Evolutionary conservation across 345 rosid species (phyloP).

Genomic region (Brassica cretica): DNA sequence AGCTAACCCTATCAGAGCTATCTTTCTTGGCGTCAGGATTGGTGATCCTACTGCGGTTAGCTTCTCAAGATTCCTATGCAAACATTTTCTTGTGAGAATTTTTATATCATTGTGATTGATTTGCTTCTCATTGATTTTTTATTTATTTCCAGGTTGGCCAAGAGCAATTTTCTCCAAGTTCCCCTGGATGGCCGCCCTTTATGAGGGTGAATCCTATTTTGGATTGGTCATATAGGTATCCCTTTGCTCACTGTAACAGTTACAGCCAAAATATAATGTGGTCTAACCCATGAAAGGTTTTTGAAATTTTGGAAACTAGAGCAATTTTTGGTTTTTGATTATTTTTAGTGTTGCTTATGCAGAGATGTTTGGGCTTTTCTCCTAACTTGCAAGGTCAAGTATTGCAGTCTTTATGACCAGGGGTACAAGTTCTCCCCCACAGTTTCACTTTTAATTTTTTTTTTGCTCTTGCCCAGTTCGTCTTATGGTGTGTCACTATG

Average conservation of each 20-base stretch:
- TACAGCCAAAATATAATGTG: background rate
- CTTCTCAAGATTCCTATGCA: conserved; percentile 25
- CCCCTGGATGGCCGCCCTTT: conserved; percentile 99
- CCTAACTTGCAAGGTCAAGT: conserved; percentile 84
- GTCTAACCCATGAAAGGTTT: background rate
- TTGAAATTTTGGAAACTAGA: too few species aligned
- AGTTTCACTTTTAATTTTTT: conserved; percentile 15
- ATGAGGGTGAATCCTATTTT: conserved; percentile 99
- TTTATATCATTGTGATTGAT: background rate
- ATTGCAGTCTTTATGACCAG: conserved; percentile 95
- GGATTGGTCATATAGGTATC: conserved; percentile 98
- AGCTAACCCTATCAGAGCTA: conserved; percentile 84
- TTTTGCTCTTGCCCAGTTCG: background rate
- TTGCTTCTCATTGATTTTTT: background rate
- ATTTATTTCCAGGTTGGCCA: conserved; percentile 71
- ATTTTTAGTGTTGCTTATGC: conserved; percentile 18
- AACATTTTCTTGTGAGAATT: background rate
- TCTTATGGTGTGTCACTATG: conserved; percentile 17
- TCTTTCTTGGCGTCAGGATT: conserved; percentile 95
- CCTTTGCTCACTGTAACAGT: conserved; percentile 3
- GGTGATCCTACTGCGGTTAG: conserved; percentile 99
- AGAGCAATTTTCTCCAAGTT: conserved; percentile 97
- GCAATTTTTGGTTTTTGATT: too few species aligned
- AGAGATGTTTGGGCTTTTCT: conserved; percentile 99
- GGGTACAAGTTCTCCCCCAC: conserved; percentile 58